These are phyloP conservation scores for Condylostoma magnum DNA, from an alignment of 169 alveolate genomes.

Conservation along the genomic window DNA sequence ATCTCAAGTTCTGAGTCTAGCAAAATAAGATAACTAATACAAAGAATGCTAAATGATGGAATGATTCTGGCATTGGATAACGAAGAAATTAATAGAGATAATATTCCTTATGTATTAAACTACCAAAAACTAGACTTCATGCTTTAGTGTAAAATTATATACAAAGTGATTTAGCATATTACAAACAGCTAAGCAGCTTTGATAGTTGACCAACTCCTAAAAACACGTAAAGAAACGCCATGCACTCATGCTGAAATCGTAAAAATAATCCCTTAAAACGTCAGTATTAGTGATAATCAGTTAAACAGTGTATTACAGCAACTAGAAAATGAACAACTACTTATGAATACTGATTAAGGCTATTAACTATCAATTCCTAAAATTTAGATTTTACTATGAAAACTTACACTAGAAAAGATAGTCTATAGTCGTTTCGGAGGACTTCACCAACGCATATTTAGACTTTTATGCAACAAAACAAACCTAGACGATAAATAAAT, in stretches of 20 bases:
- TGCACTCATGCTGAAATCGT: not conserved
- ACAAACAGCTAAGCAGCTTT: not conserved
- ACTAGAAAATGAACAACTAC: not conserved
- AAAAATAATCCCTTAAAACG: not conserved
- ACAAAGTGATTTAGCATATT: not conserved
- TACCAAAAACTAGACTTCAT: not conserved
- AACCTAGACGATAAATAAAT: conserved; percentile 7
- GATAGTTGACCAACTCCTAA: not conserved
- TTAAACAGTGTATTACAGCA: not conserved
- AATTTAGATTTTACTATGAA: not conserved
- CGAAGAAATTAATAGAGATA: no score
- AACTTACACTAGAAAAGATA: not conserved
- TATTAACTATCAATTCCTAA: not conserved
- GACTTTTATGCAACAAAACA: not conserved
- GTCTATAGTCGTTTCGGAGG: conserved; percentile 1
- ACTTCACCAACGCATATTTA: not conserved
- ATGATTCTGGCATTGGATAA: not conserved
- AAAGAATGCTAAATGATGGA: not conserved
- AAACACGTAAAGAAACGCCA: not conserved
- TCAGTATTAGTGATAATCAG: not conserved
- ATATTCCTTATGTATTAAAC: not conserved
- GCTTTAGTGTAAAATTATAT: not conserved
- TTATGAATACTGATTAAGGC: not conserved
- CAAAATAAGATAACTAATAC: not conserved
- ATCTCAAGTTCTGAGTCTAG: not conserved